phyloP scores from a whole-genome alignment of 2,329 filamentous ascomycete species.

The Zelopaecilomyces penicillatus region DNA sequence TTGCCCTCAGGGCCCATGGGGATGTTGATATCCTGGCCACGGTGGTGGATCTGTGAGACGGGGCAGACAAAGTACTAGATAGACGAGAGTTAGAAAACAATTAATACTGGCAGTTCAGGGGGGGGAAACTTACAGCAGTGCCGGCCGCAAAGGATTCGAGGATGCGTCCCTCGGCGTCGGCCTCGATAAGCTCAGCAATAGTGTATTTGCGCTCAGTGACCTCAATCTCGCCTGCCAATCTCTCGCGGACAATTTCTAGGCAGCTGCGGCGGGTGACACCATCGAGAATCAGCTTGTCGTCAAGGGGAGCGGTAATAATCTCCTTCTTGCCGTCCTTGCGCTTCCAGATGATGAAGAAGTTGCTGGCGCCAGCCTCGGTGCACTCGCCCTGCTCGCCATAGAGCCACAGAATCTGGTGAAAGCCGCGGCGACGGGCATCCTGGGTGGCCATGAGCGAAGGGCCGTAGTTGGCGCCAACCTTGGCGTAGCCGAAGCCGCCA shows the following conservation, averaged over 20 bases:
- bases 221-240: constrained; percentile 52
- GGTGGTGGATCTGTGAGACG: constrained; percentile 60
- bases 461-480: constrained; percentile 90
- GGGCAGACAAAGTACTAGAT: constrained; percentile 61
- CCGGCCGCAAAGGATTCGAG: constrained; percentile 81
- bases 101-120: no score
- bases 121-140: constrained; percentile 58
- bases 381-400: constrained; percentile 70
- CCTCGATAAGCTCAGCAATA: constrained; percentile 68
- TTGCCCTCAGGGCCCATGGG: constrained; percentile 46
- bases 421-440: constrained; percentile 65
- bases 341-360: constrained; percentile 83
- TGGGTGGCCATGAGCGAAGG: constrained; percentile 70
- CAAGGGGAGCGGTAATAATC: constrained; percentile 75
- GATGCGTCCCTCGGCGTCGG: constrained; percentile 64
- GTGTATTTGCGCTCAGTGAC: constrained; percentile 77
- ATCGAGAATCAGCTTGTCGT: constrained; percentile 75
- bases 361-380: constrained; percentile 85
- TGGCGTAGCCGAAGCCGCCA: constrained; percentile 85
- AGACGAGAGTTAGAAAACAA: constrained; percentile 12
- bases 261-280: constrained; percentile 81
- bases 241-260: constrained; percentile 60
- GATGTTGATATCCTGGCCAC: constrained; percentile 53
- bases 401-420: constrained; percentile 89
- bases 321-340: constrained; percentile 43